These are phyloP conservation scores for Blastocladiella emersonii DNA, from an alignment of 371 early-diverging fungal species.

Conservation along the genomic window DNA sequence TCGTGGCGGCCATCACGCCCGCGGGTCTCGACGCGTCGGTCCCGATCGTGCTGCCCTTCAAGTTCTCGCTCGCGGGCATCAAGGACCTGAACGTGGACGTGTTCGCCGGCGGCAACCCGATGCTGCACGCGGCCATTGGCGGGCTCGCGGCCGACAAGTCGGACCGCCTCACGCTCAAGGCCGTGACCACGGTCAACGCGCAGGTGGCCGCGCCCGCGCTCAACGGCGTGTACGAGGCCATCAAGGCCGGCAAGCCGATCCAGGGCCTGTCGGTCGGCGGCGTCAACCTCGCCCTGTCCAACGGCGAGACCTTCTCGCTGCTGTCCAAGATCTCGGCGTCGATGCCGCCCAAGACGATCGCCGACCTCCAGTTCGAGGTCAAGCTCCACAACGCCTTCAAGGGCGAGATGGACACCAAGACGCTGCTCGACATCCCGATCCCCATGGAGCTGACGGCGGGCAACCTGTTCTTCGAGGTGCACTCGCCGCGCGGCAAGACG, in stretches of 20 bases:
- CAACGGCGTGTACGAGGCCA: background rate
- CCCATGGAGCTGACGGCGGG: background rate
- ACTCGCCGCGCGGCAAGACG: background rate
- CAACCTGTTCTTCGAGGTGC: background rate
- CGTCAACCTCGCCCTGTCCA: background rate
- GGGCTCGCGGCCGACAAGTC: background rate
- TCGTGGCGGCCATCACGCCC: background rate
- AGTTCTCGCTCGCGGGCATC: background rate
- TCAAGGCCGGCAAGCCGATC: conserved; percentile 3
- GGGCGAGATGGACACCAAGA: background rate
- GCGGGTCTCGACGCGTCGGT: background rate
- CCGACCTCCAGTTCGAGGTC: background rate
- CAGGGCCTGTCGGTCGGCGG: background rate
- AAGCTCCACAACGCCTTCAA: background rate
- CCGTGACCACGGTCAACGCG: too few relatives aligned
- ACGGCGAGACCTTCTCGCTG: background rate
- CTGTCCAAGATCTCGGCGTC: background rate
- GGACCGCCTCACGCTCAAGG: background rate
- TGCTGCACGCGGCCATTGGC: background rate
- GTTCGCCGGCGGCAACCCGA: background rate
- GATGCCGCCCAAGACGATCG: background rate
- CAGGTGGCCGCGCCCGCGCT: background rate
- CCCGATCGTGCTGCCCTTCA: background rate
- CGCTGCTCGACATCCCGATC: background rate
- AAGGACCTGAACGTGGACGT: background rate